Evolutionary conservation across 257 asterid genomes (phyloP).

Genomic region (Solanum dulcamara): DNA sequence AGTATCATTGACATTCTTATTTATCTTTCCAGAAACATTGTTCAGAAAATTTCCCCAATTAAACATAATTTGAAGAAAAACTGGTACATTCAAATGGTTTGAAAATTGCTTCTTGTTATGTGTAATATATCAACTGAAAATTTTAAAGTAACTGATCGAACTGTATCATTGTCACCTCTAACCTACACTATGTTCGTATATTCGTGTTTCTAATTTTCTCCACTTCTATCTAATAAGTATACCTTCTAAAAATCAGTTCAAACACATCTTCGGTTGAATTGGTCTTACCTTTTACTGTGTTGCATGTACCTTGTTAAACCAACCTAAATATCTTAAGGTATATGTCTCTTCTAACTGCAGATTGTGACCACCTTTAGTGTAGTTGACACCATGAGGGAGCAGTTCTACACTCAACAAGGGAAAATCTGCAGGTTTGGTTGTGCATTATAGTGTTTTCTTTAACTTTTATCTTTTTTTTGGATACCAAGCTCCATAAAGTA

Average conservation of each 20-base stretch:
- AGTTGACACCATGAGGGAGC: conserved; percentile 85
- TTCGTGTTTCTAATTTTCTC: neutral
- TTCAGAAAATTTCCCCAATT: neutral
- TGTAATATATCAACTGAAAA: neutral
- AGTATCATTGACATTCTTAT: neutral
- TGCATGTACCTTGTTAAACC: neutral
- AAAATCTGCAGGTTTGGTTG: conserved; percentile 50
- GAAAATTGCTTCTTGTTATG: neutral
- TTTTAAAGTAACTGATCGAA: neutral
- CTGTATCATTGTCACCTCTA: neutral
- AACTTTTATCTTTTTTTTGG: neutral
- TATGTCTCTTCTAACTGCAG: conserved; percentile 24
- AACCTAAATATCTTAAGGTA: neutral
- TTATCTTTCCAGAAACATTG: neutral
- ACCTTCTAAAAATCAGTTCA: neutral
- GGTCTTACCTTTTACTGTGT: neutral
- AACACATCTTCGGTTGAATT: neutral
- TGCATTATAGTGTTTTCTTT: neutral
- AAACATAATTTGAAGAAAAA: neutral
- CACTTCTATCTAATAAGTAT: neutral
- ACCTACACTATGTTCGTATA: neutral
- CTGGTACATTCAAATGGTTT: neutral
- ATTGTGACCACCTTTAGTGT: conserved; percentile 82
- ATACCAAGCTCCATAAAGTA: neutral
- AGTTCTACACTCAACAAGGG: conserved; percentile 54